phyloP scores from a whole-genome alignment of 2,329 filamentous ascomycete genomes.

The Colletotrichum chlorophyti region DNA sequence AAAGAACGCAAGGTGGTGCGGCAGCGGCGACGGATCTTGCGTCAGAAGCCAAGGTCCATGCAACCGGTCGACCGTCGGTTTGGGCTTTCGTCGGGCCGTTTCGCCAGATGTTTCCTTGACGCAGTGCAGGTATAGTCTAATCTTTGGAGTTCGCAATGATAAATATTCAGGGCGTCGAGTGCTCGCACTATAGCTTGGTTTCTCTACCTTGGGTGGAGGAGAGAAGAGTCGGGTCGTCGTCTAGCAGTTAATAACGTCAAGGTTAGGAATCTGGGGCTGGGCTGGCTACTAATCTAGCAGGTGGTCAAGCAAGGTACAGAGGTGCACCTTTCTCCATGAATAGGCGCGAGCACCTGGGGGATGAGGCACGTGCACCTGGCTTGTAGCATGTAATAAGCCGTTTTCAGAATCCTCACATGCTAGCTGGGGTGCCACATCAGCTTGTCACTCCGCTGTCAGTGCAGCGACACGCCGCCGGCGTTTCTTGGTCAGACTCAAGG shows the following conservation, averaged over 20 bases:
- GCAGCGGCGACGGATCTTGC: conserved; percentile 20
- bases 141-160: not conserved
- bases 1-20: conserved; percentile 12
- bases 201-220: no score
- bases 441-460: not conserved
- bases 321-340: not conserved
- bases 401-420: conserved; percentile 28
- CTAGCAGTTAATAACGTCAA: conserved; percentile 18
- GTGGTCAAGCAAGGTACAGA: not conserved
- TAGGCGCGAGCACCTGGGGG: conserved; percentile 10
- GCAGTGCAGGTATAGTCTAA: not conserved
- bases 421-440: not conserved
- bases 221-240: no score
- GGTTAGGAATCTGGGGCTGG: not conserved
- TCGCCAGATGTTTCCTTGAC: not conserved
- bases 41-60: conserved; percentile 26
- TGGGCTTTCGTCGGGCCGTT: not conserved
- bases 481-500: no score
- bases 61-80: conserved; percentile 17
- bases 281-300: no score
- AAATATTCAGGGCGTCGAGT: no score
- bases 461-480: not conserved
- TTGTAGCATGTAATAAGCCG: conserved; percentile 13
- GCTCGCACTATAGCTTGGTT: no score
- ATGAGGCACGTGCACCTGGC: conserved; percentile 20